phyloP scores from a whole-genome alignment of 2,329 filamentous ascomycete genomes.

The Phoma herbarum region DNA sequence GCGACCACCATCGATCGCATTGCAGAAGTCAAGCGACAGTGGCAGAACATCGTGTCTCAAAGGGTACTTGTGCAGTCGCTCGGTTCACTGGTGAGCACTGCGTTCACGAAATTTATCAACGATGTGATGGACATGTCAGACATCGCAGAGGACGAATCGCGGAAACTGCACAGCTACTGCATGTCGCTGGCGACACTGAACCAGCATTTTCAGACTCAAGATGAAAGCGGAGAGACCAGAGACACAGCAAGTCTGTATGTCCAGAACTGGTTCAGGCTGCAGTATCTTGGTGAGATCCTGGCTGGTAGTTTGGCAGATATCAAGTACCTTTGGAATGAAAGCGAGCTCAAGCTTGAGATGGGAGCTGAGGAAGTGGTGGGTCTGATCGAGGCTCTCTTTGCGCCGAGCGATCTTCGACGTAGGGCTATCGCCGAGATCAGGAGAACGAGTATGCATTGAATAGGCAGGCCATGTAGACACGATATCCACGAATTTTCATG shows the following conservation, averaged over 20 bases:
- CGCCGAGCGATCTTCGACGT: constrained; percentile 67
- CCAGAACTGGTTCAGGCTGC: constrained; percentile 71
- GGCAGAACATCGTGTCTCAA: constrained; percentile 66
- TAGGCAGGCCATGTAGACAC: constrained; percentile 5
- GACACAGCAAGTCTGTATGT: constrained; percentile 69
- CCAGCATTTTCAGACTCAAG: constrained; percentile 63
- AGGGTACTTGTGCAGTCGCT: constrained; percentile 69
- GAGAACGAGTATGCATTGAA: constrained; percentile 38
- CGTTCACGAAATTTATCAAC: constrained; percentile 66
- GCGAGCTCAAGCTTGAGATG: constrained; percentile 70
- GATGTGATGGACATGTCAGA: constrained; percentile 71
- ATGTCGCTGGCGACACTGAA: constrained; percentile 64
- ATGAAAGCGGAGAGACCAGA: constrained; percentile 52
- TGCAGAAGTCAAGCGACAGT: constrained; percentile 64
- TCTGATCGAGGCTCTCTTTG: constrained; percentile 70
- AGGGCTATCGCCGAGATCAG: constrained; percentile 66
- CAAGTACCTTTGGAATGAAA: constrained; percentile 70
- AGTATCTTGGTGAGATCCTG: constrained; percentile 70
- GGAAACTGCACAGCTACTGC: constrained; percentile 66
- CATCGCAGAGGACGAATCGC: constrained; percentile 70
- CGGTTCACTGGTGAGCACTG: constrained; percentile 65
- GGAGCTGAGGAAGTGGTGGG: constrained; percentile 68
- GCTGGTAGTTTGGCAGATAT: constrained; percentile 71
- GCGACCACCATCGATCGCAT: constrained; percentile 66
- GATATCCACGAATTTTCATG: constrained; percentile 11